These are phyloP conservation scores for Scenedesmus sp. DNA, from an alignment of 163 green algal species.

Conservation along the genomic window DNA sequence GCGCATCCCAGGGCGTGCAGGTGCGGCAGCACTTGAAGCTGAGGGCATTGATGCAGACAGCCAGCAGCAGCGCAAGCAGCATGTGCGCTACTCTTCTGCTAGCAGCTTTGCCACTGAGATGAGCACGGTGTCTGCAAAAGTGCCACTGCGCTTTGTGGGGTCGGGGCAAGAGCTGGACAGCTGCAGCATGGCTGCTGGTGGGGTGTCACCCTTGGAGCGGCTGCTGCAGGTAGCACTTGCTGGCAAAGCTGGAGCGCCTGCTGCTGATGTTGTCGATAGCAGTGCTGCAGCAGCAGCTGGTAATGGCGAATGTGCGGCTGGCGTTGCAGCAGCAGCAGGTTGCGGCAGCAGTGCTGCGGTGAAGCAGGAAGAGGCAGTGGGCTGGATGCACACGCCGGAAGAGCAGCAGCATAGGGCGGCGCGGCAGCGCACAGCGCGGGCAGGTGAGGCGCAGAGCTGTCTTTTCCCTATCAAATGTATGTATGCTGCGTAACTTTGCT, in stretches of 20 bases:
- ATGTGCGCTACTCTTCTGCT: background rate
- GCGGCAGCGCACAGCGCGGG: background rate
- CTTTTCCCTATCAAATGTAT: too few species aligned
- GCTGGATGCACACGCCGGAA: constrained; percentile 46
- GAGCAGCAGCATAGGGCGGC: background rate
- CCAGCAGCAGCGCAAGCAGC: constrained; percentile 29
- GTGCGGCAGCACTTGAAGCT: background rate
- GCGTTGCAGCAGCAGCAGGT: constrained; percentile 6
- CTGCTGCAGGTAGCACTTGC: constrained; percentile 35
- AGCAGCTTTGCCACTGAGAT: constrained; percentile 34
- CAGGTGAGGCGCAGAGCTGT: background rate
- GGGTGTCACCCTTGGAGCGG: constrained; percentile 7
- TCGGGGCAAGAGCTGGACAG: background rate
- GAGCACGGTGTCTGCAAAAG: constrained; percentile 9
- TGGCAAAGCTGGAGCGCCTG: background rate
- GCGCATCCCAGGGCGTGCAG: constrained; percentile 10
- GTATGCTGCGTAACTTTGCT: too few species aligned
- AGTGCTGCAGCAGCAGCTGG: constrained; percentile 5
- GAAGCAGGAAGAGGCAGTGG: background rate
- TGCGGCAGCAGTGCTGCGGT: background rate
- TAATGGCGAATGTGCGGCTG: background rate
- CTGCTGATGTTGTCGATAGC: background rate
- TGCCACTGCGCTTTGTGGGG: constrained; percentile 15
- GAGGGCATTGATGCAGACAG: background rate
- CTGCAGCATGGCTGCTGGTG: background rate